Conservation (phyloP, 352 stramenopile species). For the Globisporangium uncinulatum region DNA sequence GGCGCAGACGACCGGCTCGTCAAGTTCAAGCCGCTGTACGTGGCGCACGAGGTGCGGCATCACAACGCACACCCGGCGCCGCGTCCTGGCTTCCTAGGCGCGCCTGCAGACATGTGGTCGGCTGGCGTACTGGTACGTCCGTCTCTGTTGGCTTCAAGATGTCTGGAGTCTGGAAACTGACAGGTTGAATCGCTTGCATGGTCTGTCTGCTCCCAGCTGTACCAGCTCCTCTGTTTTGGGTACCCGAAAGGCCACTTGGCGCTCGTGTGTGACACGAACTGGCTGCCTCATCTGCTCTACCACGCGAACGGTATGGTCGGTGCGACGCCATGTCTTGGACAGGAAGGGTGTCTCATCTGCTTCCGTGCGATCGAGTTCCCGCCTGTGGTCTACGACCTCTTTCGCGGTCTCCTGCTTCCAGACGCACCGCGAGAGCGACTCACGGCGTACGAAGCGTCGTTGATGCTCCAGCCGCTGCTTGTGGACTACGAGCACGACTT, state of each 20-base stretch:
- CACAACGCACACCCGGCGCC: slow-evolving; percentile 57
- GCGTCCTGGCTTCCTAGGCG: slow-evolving; percentile 58
- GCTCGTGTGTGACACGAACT: slow-evolving; percentile 72
- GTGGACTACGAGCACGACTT: slow-evolving; percentile 61
- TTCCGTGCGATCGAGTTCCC: slow-evolving; percentile 73
- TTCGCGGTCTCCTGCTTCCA: slow-evolving; percentile 46
- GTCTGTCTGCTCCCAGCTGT: slow-evolving; percentile 41
- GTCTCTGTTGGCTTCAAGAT: background rate
- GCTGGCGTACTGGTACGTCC: slow-evolving; percentile 60
- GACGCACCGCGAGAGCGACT: slow-evolving; percentile 49
- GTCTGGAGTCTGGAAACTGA: background rate
- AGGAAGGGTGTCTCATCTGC: slow-evolving; percentile 75
- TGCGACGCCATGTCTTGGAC: slow-evolving; percentile 34
- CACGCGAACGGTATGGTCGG: slow-evolving; percentile 37
- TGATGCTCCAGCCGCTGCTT: slow-evolving; percentile 51
- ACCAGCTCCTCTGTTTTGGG: slow-evolving; percentile 75
- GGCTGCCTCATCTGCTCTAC: slow-evolving; percentile 57
- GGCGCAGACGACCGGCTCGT: slow-evolving; percentile 46
- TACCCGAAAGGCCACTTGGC: slow-evolving; percentile 76
- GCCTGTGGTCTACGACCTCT: slow-evolving; percentile 71
- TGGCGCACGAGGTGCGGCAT: slow-evolving; percentile 55
- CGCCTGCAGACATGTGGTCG: slow-evolving; percentile 76
- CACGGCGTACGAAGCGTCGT: slow-evolving; percentile 40
- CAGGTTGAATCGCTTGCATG: slow-evolving; percentile 1
- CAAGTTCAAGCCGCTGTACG: slow-evolving; percentile 80